phyloP scores from a whole-genome alignment of 306 rosid genomes.

The Prunus mongolica region DNA sequence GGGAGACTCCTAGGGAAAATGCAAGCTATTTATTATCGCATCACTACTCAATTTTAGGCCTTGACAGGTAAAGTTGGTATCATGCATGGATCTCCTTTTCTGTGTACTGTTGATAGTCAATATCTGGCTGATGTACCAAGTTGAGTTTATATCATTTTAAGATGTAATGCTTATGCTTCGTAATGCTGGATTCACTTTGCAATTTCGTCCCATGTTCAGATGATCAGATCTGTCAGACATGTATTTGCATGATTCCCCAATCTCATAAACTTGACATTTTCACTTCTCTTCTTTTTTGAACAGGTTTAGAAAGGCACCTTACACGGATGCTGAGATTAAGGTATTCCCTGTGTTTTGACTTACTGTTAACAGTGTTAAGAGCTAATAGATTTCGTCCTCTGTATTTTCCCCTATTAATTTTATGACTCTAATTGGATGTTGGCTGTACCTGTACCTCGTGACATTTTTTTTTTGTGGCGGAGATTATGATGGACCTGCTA shows the following conservation, averaged over 20 bases:
- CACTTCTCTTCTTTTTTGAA: constrained; percentile 11
- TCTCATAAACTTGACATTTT: not conserved
- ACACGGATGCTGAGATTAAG: constrained; percentile 89
- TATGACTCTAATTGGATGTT: not conserved
- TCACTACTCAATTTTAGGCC: constrained; percentile 94
- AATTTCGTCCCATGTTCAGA: not conserved
- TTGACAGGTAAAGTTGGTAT: constrained; percentile 66
- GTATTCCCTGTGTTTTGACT: constrained; percentile 34
- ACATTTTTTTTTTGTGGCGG: not conserved
- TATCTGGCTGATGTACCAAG: not conserved
- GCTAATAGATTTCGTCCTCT: not conserved
- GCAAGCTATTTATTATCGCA: constrained; percentile 68
- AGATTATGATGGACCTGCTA: not conserved
- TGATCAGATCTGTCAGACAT: constrained; percentile 7
- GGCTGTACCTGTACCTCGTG: not conserved
- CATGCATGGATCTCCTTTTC: not conserved
- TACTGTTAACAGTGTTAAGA: not conserved
- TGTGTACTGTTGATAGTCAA: not conserved
- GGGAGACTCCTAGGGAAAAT: constrained; percentile 59
- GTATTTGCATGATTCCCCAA: constrained; percentile 2
- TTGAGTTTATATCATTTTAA: not conserved
- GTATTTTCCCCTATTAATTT: not conserved
- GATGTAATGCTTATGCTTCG: not conserved
- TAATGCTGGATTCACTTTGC: not conserved
- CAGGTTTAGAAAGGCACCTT: constrained; percentile 82